Evolutionary conservation across 331 rosid species (phyloP), one percentile per base, ranked within the genome.

Genomic region (Arachis monticola): DNA sequence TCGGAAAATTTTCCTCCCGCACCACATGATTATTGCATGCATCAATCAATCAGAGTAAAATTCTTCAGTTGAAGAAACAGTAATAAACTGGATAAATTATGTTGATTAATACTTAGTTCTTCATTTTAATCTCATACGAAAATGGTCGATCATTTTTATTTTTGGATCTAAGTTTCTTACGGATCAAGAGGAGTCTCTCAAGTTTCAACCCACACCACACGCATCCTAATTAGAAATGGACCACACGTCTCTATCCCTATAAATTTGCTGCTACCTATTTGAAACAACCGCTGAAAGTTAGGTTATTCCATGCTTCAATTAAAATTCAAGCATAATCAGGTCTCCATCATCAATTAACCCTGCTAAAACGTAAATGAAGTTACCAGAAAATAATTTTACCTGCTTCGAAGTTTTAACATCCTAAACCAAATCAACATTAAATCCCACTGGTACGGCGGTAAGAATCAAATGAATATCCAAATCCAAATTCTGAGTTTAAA

Each of bases 1-100:
- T 70, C 41, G 52, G 10, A 48, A 73, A 68, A 70, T 73, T 66
- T 73, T 41, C 58, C 83, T 22, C 38, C 61, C 77, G 62, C 11
- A 14, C 31, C 17, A 50, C 53, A 48, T 47, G 53, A 47, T 72
- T 35, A 35, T 35, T 65, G 64, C 59, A 11, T 44, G 52, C 52
- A 2, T 10, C 59, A 13, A 53, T 53, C 27, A 53, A 6, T 53
- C 8, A 53, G 7, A 0, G 22, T 52, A 12, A 52, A 52, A 11
- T 11, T 52, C 17, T n/a, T 52, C 22, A 52, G 58, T 52, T 52
- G 22, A 52, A 52, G 17, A 52, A 52, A 52, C 1, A 11, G 59
- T 3, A 35, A 35, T 35, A 53, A 53, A 13, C 8, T 53, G 30
- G 14, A 13, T 7, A 13, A 53, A 53, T 5, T n/a, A 11, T n/a